A percentile compares a stretch with the other conserved stretches of the same genome.
Conservation (phyloP, 495 filamentous ascomycete species). For the Parmelia sp. region DNA sequence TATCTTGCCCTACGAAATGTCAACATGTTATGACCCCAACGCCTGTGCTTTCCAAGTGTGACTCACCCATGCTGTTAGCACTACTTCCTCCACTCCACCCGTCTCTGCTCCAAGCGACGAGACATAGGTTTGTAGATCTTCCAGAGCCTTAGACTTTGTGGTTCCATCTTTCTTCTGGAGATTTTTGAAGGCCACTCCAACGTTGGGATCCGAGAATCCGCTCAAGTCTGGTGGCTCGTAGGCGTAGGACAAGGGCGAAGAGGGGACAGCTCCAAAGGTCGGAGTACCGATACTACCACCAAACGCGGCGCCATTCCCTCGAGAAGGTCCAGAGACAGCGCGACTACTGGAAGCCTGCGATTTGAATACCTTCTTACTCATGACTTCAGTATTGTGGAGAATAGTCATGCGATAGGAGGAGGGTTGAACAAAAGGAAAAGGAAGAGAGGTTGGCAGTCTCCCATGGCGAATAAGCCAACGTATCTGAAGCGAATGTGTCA, state of each 20-base stretch:
- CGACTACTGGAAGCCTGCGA: conserved; percentile 67
- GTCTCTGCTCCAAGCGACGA: conserved; percentile 38
- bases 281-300: conserved; percentile 43
- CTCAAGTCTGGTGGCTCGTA: conserved; percentile 78
- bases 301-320: conserved; percentile 34
- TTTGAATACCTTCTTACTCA: conserved; percentile 64
- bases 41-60: conserved; percentile 17
- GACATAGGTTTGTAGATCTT: conserved; percentile 70
- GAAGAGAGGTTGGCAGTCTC: background rate
- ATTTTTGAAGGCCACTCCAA: conserved; percentile 86
- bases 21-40: conserved; percentile 30
- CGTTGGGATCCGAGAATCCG: conserved; percentile 65
- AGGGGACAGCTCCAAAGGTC: conserved; percentile 38
- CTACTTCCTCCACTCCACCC: conserved; percentile 61
- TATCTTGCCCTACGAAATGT: conserved; percentile 57
- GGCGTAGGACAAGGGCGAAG: conserved; percentile 72
- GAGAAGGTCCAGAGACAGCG: conserved; percentile 48
- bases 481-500: background rate
- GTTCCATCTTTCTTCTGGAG: conserved; percentile 86
- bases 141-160: conserved; percentile 87
- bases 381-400: conserved; percentile 22
- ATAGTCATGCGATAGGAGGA: background rate
- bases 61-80: conserved; percentile 85
- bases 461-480: background rate
- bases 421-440: background rate